Percentiles rank a stretch among this genome's conserved stretches.
Evolutionary conservation across 345 rosid species (phyloP).

Genomic region (Kandelia obovata): DNA sequence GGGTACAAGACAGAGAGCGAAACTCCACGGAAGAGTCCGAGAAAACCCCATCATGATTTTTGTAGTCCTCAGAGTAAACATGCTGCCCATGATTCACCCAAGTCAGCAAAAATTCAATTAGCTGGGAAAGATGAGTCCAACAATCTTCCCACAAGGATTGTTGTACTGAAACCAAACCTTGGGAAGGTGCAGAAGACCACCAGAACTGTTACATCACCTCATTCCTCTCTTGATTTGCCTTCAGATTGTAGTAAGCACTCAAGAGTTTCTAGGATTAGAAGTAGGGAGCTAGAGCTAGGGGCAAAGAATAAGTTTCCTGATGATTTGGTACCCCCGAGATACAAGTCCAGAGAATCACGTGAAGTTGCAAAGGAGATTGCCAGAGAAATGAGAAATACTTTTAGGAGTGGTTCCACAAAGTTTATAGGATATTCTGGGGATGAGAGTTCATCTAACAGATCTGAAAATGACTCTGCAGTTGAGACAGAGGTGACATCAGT

Average conservation of each 20-base stretch:
- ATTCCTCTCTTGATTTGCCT: conserved; percentile 44
- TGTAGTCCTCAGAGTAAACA: conserved; percentile 28
- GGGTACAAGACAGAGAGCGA: conserved; percentile 41
- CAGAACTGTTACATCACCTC: conserved; percentile 45
- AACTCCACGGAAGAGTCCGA: conserved; percentile 25
- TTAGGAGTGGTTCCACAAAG: conserved; percentile 37
- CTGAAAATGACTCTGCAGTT: conserved; percentile 67
- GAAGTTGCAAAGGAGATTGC: conserved; percentile 63
- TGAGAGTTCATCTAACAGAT: conserved; percentile 65
- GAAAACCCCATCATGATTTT: conserved; percentile 29
- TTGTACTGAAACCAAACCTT: conserved; percentile 81
- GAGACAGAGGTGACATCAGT: conserved; percentile 50
- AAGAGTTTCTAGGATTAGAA: conserved; percentile 40
- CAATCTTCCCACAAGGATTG: conserved; percentile 66
- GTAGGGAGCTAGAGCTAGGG: conserved; percentile 29
- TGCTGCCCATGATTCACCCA: conserved; percentile 28
- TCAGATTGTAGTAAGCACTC: conserved; percentile 38
- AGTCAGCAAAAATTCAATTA: conserved; percentile 37
- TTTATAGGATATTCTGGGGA: conserved; percentile 72
- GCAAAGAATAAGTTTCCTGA: conserved; percentile 43
- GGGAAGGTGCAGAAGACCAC: conserved; percentile 50
- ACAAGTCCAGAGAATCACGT: conserved; percentile 58
- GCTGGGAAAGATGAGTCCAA: conserved; percentile 39
- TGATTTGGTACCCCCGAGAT: conserved; percentile 46
- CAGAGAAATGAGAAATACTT: conserved; percentile 54